A percentile compares a stretch with the other conserved stretches of the same genome.
These are phyloP conservation scores for Scenedesmus sp. DNA, from an alignment of 163 green algal genomes.

Conservation along the genomic window DNA sequence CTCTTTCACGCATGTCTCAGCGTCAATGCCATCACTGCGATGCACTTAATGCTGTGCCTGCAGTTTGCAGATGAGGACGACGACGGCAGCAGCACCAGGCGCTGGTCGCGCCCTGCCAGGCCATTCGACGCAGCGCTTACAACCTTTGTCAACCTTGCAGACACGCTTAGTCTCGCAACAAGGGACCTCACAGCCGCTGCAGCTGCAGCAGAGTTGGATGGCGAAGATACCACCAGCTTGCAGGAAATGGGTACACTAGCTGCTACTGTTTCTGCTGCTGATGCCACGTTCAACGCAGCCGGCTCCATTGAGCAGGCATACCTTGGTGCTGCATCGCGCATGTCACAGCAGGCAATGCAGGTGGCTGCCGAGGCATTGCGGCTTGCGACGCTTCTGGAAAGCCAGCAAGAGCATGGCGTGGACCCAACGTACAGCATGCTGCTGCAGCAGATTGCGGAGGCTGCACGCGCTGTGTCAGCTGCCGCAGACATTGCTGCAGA, in stretches of 20 bases:
- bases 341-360: constrained; percentile 42
- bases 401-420: neutral
- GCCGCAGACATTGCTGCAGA: constrained; percentile 5
- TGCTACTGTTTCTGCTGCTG: neutral
- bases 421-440: constrained; percentile 21
- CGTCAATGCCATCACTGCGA: neutral
- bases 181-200: constrained; percentile 25
- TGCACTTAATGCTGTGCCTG: neutral
- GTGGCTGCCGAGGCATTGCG: constrained; percentile 43
- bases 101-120: neutral
- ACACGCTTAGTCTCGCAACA: constrained; percentile 9
- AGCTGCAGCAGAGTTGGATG: neutral
- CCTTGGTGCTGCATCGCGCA: neutral
- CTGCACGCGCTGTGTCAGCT: constrained; percentile 9
- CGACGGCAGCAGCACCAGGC: constrained; percentile 7
- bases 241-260: neutral
- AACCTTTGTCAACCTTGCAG: constrained; percentile 8
- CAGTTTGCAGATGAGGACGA: neutral
- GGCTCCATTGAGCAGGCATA: neutral
- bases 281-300: neutral
- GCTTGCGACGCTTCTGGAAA: constrained; percentile 36
- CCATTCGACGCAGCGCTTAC: constrained; percentile 3
- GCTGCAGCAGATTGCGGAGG: constrained; percentile 48
- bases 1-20: neutral
- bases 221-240: neutral